A percentile compares a stretch with the other conserved stretches of the same genome.
These are phyloP conservation scores for Hyaloscypha finlandica DNA, from an alignment of 495 filamentous ascomycete genomes.

Conservation along the genomic window DNA sequence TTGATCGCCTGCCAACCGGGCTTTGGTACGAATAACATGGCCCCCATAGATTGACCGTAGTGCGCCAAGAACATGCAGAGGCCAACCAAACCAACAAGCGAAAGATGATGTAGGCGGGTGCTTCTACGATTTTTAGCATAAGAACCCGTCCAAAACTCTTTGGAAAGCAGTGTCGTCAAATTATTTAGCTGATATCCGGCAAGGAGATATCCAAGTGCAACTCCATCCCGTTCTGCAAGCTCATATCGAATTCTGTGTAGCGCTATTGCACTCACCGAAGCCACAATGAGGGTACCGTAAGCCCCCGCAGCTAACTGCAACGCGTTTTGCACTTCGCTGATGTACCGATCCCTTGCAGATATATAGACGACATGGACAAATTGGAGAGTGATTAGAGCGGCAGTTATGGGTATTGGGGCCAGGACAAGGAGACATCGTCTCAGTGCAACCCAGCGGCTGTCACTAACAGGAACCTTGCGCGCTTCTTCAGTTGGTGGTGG, in stretches of 20 bases:
- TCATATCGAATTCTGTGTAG: background rate
- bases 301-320: background rate
- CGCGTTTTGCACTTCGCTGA: background rate
- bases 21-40: background rate
- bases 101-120: background rate
- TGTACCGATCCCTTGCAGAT: background rate
- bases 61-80: background rate
- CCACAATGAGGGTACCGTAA: background rate
- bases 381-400: background rate
- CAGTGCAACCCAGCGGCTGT: background rate
- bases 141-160: background rate
- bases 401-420: background rate
- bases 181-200: background rate
- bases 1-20: background rate
- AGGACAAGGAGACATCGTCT: background rate
- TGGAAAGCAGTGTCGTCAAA: background rate
- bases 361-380: background rate
- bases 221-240: background rate
- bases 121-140: background rate
- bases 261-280: background rate
- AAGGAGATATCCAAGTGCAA: background rate
- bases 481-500: background rate
- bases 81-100: background rate
- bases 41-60: background rate
- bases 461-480: background rate